Percentiles rank a stretch among this genome's conserved stretches.
phyloP scores from a whole-genome alignment of 129 eudicot species.

The Escallonia rubra region DNA sequence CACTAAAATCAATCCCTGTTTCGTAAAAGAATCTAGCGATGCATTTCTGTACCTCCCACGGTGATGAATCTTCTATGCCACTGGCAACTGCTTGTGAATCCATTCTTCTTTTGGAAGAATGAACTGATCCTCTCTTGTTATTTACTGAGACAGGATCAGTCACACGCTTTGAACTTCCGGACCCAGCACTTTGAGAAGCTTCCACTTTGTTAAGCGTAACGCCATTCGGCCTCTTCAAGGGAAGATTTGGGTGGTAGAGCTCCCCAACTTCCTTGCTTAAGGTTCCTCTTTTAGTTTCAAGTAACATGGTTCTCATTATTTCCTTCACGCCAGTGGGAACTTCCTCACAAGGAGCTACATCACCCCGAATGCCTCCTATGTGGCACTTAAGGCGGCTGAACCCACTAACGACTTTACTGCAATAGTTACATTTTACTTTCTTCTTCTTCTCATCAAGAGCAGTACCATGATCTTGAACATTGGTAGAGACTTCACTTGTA shows the following conservation, averaged over 20 bases:
- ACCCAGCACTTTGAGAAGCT: background rate
- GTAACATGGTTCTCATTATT: slow-evolving; percentile 5
- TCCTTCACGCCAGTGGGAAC: slow-evolving; percentile 18
- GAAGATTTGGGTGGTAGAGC: slow-evolving; percentile 10
- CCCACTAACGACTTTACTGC: slow-evolving; percentile 15
- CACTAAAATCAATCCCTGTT: slow-evolving; percentile 17
- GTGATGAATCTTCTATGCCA: slow-evolving; percentile 4
- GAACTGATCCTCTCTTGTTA: background rate
- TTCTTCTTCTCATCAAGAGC: slow-evolving; percentile 9
- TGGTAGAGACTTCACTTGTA: slow-evolving; percentile 1
- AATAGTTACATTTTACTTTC: slow-evolving; percentile 19
- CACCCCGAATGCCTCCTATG: slow-evolving; percentile 21
- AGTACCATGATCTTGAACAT: slow-evolving; percentile 18
- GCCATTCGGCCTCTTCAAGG: slow-evolving; percentile 13
- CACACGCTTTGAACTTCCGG: slow-evolving; percentile 1
- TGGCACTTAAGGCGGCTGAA: slow-evolving; percentile 21
- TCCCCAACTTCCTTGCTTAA: slow-evolving; percentile 24
- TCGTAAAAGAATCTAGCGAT: slow-evolving; percentile 33
- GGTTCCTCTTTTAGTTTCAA: slow-evolving; percentile 5
- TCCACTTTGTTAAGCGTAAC: background rate
- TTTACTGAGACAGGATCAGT: background rate
- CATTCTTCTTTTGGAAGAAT: background rate
- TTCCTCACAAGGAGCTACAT: slow-evolving; percentile 9
- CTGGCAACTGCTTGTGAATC: background rate
- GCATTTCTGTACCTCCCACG: background rate